Percentiles rank a stretch among this genome's conserved stretches.
Evolutionary conservation across 257 asterid genomes (phyloP).

Genomic region (Salvia miltiorrhiza): DNA sequence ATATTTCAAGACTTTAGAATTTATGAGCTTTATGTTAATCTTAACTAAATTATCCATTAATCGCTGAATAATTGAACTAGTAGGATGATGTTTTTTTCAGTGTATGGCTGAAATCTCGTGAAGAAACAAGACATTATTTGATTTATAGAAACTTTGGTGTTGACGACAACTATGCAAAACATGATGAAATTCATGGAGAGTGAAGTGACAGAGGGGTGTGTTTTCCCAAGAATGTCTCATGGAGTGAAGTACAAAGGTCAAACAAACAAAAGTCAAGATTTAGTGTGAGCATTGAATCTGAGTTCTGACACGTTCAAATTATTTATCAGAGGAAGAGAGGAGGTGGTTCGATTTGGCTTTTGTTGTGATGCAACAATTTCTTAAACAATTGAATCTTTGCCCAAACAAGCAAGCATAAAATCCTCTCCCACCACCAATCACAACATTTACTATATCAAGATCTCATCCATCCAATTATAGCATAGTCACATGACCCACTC

Average conservation of each 20-base stretch:
- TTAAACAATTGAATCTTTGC: not conserved
- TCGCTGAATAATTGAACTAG: too few relatives aligned
- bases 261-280: conserved; percentile 23
- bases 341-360: conserved; percentile 6
- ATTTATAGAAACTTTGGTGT: not conserved
- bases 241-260: conserved; percentile 39
- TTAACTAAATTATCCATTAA: too few relatives aligned
- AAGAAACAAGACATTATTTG: not conserved
- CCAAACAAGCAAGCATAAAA: conserved; percentile 50
- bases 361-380: conserved; percentile 5
- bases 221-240: conserved; percentile 43
- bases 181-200: conserved; percentile 18
- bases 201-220: conserved; percentile 8
- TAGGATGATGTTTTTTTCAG: not conserved
- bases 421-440: conserved; percentile 20
- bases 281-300: not conserved
- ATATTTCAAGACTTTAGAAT: too few relatives aligned
- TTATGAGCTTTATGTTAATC: too few relatives aligned
- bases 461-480: conserved; percentile 21
- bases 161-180: not conserved
- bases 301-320: conserved; percentile 9
- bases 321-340: not conserved
- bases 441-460: not conserved
- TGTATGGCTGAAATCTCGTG: not conserved
- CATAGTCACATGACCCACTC: conserved; percentile 13